Percentiles rank a stretch among this genome's conserved stretches.
Conservation (phyloP, 371 early-diverging fungal genomes). For the Dichotomocladium elegans region DNA sequence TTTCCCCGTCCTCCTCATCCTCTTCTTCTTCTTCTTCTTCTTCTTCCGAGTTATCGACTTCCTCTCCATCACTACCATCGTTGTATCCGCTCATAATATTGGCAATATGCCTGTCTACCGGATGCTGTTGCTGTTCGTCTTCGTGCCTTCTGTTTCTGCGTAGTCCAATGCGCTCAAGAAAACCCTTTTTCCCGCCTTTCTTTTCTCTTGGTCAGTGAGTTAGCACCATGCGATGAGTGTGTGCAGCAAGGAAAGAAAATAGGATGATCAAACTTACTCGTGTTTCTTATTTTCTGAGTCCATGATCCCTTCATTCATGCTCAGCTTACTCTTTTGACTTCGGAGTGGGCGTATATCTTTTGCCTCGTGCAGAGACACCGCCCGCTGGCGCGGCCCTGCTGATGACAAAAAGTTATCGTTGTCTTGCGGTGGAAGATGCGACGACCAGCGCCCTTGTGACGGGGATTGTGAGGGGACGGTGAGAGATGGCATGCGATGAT, state of each 20-base stretch:
- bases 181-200: conserved; percentile 9
- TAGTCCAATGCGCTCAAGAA: conserved; percentile 9
- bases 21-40: background rate
- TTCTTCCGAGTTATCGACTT: conserved; percentile 2
- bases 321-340: conserved; percentile 1
- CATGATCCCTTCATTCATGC: background rate
- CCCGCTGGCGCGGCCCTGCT: too few relatives aligned
- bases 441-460: too few relatives aligned
- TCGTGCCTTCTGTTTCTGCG: conserved; percentile 1
- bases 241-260: background rate
- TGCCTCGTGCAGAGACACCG: background rate
- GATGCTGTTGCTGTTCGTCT: background rate
- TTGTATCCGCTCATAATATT: background rate
- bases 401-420: too few relatives aligned
- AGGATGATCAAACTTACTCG: conserved; percentile 1
- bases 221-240: background rate
- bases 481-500: too few relatives aligned
- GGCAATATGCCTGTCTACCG: background rate
- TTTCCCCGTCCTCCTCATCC: conserved; percentile 1
- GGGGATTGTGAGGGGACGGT: too few relatives aligned
- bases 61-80: background rate
- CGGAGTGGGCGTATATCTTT: background rate
- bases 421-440: too few relatives aligned
- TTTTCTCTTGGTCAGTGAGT: background rate
- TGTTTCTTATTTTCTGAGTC: background rate